These are phyloP conservation scores for Cladosporium halotolerans DNA, from an alignment of 2,329 filamentous ascomycete genomes.

Conservation along the genomic window DNA sequence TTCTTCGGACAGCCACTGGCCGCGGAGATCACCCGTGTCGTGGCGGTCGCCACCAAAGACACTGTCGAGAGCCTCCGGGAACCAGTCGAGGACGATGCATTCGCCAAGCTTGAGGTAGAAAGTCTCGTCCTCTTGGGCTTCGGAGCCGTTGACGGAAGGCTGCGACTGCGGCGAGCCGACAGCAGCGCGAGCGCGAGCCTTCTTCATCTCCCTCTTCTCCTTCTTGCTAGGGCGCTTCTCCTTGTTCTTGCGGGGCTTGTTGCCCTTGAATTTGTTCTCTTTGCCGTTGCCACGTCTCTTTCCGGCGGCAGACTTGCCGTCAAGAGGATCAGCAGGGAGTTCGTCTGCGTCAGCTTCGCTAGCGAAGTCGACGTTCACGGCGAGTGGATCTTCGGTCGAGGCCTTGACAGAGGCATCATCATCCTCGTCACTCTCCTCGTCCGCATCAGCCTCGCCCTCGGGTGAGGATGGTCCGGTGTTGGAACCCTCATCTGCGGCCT, in stretches of 20 bases:
- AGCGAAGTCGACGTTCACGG: not conserved
- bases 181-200: not conserved
- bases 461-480: constrained; percentile 16
- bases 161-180: constrained; percentile 5
- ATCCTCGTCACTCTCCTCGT: constrained; percentile 19
- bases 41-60: constrained; percentile 53
- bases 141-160: not conserved
- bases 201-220: constrained; percentile 10
- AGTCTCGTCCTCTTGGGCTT: constrained; percentile 19
- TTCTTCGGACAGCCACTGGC: constrained; percentile 44
- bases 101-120: constrained; percentile 67
- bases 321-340: constrained; percentile 14
- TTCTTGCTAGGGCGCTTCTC: constrained; percentile 13
- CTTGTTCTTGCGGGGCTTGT: constrained; percentile 14
- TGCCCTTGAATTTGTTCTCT: constrained; percentile 16
- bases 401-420: not conserved
- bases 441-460: constrained; percentile 22
- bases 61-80: constrained; percentile 58
- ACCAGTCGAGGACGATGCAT: constrained; percentile 83
- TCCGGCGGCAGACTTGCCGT: not conserved
- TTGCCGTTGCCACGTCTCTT: constrained; percentile 15
- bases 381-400: constrained; percentile 3
- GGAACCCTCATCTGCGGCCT: constrained; percentile 20
- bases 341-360: constrained; percentile 14
- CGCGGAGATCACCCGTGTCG: constrained; percentile 49